Evolutionary conservation across 352 stramenopile genomes (phyloP).

Genomic region (Phytophthora sojae): DNA sequence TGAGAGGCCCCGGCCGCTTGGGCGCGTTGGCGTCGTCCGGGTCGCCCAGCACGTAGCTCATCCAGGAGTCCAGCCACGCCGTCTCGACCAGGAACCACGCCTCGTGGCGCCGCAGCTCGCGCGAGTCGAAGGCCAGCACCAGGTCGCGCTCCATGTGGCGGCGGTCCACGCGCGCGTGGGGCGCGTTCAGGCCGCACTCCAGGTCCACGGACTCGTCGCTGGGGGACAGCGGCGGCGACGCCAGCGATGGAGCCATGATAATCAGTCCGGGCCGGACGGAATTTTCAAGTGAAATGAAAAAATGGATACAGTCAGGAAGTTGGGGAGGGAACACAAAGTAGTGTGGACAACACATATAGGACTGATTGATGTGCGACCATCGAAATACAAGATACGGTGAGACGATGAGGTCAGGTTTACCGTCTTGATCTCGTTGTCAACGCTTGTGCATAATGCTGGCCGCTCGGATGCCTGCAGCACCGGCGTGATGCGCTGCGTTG

Average conservation of each 20-base stretch:
- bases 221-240: conserved; percentile 6
- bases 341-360: not conserved
- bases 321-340: not conserved
- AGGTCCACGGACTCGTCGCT: conserved; percentile 26
- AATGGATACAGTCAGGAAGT: not conserved
- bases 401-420: too few species aligned
- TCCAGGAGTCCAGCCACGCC: conserved; percentile 82
- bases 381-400: too few species aligned
- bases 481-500: not conserved
- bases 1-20: conserved; percentile 63
- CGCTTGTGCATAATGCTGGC: not conserved
- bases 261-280: not conserved
- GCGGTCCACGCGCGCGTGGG: conserved; percentile 6
- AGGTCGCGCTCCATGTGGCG: conserved; percentile 62
- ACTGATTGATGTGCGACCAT: too few species aligned
- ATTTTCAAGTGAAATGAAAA: not conserved
- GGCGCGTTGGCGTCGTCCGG: conserved; percentile 59
- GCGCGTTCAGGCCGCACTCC: conserved; percentile 25
- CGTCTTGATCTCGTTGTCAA: too few species aligned
- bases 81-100: conserved; percentile 86
- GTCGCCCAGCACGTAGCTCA: conserved; percentile 79
- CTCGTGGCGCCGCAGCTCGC: conserved; percentile 68
- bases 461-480: conserved; percentile 12
- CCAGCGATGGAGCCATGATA: conserved; percentile 17
- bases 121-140: conserved; percentile 73